Evolutionary conservation across 257 asterid species (phyloP).

Genomic region (Haberlea rhodopensis): DNA sequence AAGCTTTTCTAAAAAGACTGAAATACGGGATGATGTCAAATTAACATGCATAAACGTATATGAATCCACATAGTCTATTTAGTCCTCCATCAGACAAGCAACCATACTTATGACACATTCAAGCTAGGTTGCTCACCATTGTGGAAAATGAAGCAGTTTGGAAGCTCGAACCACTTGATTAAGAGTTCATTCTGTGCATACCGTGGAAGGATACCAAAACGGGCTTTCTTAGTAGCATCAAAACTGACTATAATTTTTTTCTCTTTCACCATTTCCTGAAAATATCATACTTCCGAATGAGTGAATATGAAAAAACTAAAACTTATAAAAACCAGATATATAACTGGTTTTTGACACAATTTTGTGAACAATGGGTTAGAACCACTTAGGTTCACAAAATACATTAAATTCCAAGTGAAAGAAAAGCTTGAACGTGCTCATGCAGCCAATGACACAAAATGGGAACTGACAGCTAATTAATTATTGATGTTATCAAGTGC

Average conservation of each 20-base stretch:
- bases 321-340: neutral
- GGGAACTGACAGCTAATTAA: neutral
- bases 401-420: too few species aligned
- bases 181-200: conserved; percentile 73
- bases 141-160: conserved; percentile 95
- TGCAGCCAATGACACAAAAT: neutral
- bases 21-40: neutral
- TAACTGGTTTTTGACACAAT: too few species aligned
- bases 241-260: conserved; percentile 62
- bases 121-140: conserved; percentile 60
- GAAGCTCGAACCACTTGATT: conserved; percentile 97
- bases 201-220: conserved; percentile 92
- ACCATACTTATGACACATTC: neutral
- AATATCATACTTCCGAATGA: conserved; percentile 9
- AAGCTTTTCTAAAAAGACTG: conserved; percentile 1
- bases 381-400: too few species aligned
- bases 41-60: neutral
- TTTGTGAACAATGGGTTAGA: too few species aligned
- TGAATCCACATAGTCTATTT: neutral
- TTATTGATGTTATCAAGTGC: neutral
- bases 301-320: conserved; percentile 11
- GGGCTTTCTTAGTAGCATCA: conserved; percentile 83
- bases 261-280: conserved; percentile 94
- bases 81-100: neutral
- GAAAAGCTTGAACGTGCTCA: neutral